phyloP scores from a whole-genome alignment of 2,329 filamentous ascomycete species.

The Cladophialophora immunda region DNA sequence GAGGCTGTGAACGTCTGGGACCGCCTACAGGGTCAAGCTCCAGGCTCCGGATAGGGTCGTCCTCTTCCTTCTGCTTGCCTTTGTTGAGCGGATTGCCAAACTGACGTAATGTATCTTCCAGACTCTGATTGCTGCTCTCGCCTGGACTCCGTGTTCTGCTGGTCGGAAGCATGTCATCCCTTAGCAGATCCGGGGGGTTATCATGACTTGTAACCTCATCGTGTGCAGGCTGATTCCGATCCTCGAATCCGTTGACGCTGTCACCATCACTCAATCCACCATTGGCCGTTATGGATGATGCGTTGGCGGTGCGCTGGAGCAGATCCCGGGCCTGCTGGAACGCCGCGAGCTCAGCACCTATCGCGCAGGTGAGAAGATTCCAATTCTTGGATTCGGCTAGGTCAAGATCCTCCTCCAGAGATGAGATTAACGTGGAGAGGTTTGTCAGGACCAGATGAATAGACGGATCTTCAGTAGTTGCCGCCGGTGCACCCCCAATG shows the following conservation, averaged over 20 bases:
- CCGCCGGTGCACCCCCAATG: neutral
- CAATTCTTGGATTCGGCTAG: constrained; percentile 63
- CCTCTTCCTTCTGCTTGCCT: constrained; percentile 18
- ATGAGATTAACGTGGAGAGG: constrained; percentile 39
- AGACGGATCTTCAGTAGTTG: constrained; percentile 11
- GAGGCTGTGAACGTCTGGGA: neutral
- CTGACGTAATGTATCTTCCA: constrained; percentile 37
- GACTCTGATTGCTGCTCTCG: constrained; percentile 39
- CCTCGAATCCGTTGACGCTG: neutral
- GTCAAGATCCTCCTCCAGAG: constrained; percentile 59
- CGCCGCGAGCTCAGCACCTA: constrained; percentile 69
- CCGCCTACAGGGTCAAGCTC: neutral
- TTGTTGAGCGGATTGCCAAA: constrained; percentile 29
- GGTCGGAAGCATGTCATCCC: constrained; percentile 3
- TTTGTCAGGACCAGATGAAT: constrained; percentile 25
- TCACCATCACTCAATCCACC: neutral
- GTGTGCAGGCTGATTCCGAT: constrained; percentile 21
- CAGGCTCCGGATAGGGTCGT: neutral
- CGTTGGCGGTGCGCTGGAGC: constrained; percentile 38
- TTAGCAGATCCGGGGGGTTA: constrained; percentile 28
- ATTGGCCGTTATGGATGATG: constrained; percentile 3
- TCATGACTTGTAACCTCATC: constrained; percentile 20
- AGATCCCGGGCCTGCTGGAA: constrained; percentile 51
- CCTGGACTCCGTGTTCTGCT: constrained; percentile 21
- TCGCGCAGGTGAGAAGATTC: constrained; percentile 69